Percentiles rank a stretch among this genome's conserved stretches.
Evolutionary conservation across 2,329 filamentous ascomycete species (phyloP).

Genomic region (Byssothecium circinans): DNA sequence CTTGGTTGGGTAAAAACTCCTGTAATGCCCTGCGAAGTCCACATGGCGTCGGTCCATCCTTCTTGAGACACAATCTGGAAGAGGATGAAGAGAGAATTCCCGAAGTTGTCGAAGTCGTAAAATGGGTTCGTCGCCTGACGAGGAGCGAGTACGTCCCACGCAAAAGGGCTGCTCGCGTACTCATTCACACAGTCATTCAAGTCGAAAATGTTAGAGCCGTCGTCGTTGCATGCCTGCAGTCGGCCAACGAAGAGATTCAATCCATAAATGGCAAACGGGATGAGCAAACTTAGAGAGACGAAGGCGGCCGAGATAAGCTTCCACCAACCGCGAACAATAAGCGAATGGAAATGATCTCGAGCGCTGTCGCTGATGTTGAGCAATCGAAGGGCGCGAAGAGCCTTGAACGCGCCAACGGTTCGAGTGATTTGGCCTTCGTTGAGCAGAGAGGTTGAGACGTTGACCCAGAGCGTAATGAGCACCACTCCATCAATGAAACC

Average conservation of each 20-base stretch:
- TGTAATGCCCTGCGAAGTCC: conserved; percentile 78
- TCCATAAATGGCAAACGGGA: conserved; percentile 96
- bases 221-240: conserved; percentile 79
- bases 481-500: conserved; percentile 93
- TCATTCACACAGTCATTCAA: conserved; percentile 82
- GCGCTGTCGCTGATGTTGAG: conserved; percentile 97
- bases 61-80: conserved; percentile 99
- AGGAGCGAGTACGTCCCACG: conserved; percentile 83
- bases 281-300: conserved; percentile 89
- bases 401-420: conserved; percentile 95
- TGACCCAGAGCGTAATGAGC: conserved; percentile 91
- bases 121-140: conserved; percentile 78
- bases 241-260: conserved; percentile 88
- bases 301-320: conserved; percentile 93
- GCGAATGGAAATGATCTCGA: conserved; percentile 92
- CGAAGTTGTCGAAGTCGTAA: conserved; percentile 94
- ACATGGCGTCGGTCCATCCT: conserved; percentile 95
- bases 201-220: conserved; percentile 56
- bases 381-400: conserved; percentile 83
- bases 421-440: conserved; percentile 84
- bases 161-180: conserved; percentile 73
- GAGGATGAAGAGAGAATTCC: conserved; percentile 89
- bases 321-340: conserved; percentile 91
- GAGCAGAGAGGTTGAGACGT: conserved; percentile 79
- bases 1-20: conserved; percentile 73